Evolutionary conservation across 805 yeast species (phyloP), one percentile per base, ranked within the genome.

Genomic region (Monosporozyma yasuniensis): DNA sequence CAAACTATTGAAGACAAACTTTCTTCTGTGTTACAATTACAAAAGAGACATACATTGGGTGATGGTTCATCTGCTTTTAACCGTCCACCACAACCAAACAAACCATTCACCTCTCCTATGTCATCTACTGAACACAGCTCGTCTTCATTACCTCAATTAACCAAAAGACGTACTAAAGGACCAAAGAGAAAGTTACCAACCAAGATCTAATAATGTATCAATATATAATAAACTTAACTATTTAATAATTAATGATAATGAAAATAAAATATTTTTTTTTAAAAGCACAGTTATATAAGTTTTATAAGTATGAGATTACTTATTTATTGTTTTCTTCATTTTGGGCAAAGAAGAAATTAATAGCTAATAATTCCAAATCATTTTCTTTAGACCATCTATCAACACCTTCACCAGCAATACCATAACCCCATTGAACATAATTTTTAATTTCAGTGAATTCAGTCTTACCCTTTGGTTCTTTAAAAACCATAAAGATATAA

Each of bases 341-440:
- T 71, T 86, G 84, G 14, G 96, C 93, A 59, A 74, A 78, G 72
- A 87, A 90, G 72, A 84, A 90, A 73, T 90, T 89, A 52, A 80
- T 80, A 14, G 88, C 89, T 52, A 83, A 75, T 47, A 88, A 80
- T 54, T 76, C 74, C 57, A 83, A 70, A 14, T 77, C 77, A 61
- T 82, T 65, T 65, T 79, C 78, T 35, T 70, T 63, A 52, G 84
- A 34, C 83, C 84, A 87, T 57, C 83, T 84, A 50, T 77, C 71
- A 11, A 77, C 85, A n/a, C 95, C 95, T 14, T 75, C 71, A 18
- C 84, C 82, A 3, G 90, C 87, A 34, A 70, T 69, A 18, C 82
- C 86, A 19, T 86, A 80, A 19, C 95, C 95, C 91, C 93, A 87
- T 47, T 72, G 14, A n/a, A 54, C 56, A 8, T 54, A 50, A 38